Evolutionary conservation across 2,329 filamentous ascomycete species (phyloP), one percentile per base, ranked within the genome.

Genomic region (Alternaria novae-zelandiae): DNA sequence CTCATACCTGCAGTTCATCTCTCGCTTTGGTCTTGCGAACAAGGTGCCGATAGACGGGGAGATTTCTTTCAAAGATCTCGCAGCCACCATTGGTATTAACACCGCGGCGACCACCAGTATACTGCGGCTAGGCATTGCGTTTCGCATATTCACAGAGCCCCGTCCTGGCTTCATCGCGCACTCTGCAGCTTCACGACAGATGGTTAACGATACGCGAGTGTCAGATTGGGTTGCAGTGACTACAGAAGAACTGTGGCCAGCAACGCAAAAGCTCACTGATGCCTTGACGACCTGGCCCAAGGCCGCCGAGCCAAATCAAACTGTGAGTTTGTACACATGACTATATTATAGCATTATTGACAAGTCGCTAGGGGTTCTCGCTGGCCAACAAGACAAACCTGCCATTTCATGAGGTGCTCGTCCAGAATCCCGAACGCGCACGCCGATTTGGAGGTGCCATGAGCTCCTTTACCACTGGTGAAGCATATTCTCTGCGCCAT

Each of bases 361-460:
- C 20, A 5, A 46, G 44, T 15, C 20, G 12, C 11, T 36, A 54
- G 57, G 47, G 47, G 13, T 61, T 61, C 12, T 54, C 58, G 8
- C 12, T 61, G 3, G 62, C 65, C 23, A 61, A 70, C 54, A 46
- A 58, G 20, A 66, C 64, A 17, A 57, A 67, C 1, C 45, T 62
- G 41, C 45, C 62, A 26, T 65, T 68, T 41, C 65, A 72, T 64
- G 69, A 61, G 25, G 23, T 66, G 66, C 47, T 51, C 59, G 43
- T 20, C 25, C 30, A 63, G 21, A 45, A 56, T 45, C 53, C 50
- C 6, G 28, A 41, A 13, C 54, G 59, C 23, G 59, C 53, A 20
- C 53, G 36, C 12, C 58, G 64, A 17, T 70, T 66, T 50, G 57
- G 51, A n/a, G 61, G 65, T 21, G 63, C 58, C 21, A 70, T 68